These are phyloP conservation scores for Spatholobus suberectus DNA, from an alignment of 306 rosid genomes.

Conservation along the genomic window DNA sequence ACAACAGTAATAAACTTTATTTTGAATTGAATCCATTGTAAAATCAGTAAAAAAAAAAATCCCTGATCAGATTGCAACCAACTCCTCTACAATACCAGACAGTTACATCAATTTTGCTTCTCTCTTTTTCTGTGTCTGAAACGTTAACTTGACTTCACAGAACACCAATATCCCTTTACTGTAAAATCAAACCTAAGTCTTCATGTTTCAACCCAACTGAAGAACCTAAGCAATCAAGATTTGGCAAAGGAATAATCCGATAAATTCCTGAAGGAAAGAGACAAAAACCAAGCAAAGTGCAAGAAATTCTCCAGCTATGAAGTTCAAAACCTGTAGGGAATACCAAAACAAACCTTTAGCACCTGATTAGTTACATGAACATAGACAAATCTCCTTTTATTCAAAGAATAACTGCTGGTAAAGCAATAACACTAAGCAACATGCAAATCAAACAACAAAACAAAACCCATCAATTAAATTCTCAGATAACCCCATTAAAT, in stretches of 20 bases:
- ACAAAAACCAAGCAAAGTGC: slow-evolving; percentile 42
- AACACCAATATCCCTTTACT: slow-evolving; percentile 9
- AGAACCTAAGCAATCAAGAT: slow-evolving; percentile 44
- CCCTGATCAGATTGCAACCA: slow-evolving; percentile 34
- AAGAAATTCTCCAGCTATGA: slow-evolving; percentile 44
- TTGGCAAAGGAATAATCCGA: slow-evolving; percentile 41
- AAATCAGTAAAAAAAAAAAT: slow-evolving; percentile 20
- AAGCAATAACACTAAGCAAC: slow-evolving; percentile 25
- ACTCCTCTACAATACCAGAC: slow-evolving; percentile 33
- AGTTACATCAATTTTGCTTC: slow-evolving; percentile 1
- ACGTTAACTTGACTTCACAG: slow-evolving; percentile 21
- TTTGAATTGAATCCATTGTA: slow-evolving; percentile 64
- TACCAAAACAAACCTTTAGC: slow-evolving; percentile 50
- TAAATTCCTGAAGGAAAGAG: slow-evolving; percentile 46
- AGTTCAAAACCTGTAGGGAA: slow-evolving; percentile 49
- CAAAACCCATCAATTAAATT: slow-evolving; percentile 28
- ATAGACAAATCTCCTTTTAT: slow-evolving; percentile 28
- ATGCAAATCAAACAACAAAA: slow-evolving; percentile 25
- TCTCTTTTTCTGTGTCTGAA: slow-evolving; percentile 19
- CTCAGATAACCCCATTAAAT: slow-evolving; percentile 26
- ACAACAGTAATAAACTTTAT: slow-evolving; percentile 75
- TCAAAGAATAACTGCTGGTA: slow-evolving; percentile 3
- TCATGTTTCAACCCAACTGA: slow-evolving; percentile 23
- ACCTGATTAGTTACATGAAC: slow-evolving; percentile 28
- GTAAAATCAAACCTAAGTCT: slow-evolving; percentile 25